Conservation (phyloP, 495 filamentous ascomycete species). For the Hypoxylon subgilvum region DNA sequence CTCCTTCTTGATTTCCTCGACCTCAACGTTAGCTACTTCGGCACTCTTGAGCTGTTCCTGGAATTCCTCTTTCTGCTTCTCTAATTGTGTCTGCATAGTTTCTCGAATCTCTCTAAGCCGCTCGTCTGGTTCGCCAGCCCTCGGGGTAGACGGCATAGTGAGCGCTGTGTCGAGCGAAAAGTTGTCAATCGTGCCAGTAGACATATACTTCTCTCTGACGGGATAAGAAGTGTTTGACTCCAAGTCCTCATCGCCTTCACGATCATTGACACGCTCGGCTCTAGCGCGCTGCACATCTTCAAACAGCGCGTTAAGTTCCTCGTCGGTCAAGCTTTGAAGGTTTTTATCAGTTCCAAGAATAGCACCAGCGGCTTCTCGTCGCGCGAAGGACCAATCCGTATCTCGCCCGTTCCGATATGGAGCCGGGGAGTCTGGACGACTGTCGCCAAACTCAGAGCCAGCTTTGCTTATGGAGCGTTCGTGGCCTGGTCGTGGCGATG, state of each 20-base stretch:
- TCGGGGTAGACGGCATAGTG: constrained; percentile 92
- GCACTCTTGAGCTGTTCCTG: constrained; percentile 79
- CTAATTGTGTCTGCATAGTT: constrained; percentile 86
- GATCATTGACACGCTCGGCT: constrained; percentile 75
- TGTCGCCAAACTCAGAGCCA: constrained; percentile 68
- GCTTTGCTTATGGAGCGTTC: constrained; percentile 78
- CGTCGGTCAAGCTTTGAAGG: constrained; percentile 85
- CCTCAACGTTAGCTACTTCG: constrained; percentile 77
- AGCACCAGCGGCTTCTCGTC: constrained; percentile 87
- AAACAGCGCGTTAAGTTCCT: constrained; percentile 92
- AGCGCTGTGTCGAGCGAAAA: constrained; percentile 94
- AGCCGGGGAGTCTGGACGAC: constrained; percentile 79
- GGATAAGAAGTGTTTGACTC: constrained; percentile 90
- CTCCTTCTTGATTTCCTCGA: constrained; percentile 83
- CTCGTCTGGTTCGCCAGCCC: constrained; percentile 74
- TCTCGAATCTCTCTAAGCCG: constrained; percentile 76
- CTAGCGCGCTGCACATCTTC: constrained; percentile 91
- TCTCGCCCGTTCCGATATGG: constrained; percentile 74
- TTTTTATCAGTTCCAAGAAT: constrained; percentile 92
- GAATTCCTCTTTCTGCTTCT: constrained; percentile 85
- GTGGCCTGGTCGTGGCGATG: constrained; percentile 72
- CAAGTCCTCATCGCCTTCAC: constrained; percentile 83
- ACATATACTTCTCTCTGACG: constrained; percentile 93
- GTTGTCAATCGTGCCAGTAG: constrained; percentile 92
- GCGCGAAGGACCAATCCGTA: constrained; percentile 94